Evolutionary conservation across 768 basidiomycete species (phyloP).

Genomic region (Lactifluus piperatus): DNA sequence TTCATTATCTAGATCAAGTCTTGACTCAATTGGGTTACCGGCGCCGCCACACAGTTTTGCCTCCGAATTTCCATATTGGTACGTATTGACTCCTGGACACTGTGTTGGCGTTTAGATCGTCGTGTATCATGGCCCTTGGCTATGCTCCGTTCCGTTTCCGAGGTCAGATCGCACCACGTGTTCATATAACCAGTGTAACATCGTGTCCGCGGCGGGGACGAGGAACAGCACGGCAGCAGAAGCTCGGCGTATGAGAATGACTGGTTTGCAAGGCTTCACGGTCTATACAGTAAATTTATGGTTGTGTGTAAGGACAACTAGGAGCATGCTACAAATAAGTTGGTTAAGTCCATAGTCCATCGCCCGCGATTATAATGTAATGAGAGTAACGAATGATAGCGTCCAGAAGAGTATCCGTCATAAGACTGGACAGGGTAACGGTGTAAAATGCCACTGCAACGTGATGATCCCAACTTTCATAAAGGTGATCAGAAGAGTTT

Average conservation of each 20-base stretch:
- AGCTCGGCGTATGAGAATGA: background rate
- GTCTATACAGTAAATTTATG: background rate
- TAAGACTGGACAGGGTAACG: background rate
- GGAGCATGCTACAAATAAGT: too few relatives aligned
- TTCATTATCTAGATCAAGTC: background rate
- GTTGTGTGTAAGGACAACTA: too few relatives aligned
- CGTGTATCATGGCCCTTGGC: background rate
- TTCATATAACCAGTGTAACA: background rate
- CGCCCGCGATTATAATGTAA: background rate
- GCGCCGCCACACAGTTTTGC: background rate
- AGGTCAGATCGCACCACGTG: background rate
- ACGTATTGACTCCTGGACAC: background rate
- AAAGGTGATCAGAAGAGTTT: background rate
- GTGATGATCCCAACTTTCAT: background rate
- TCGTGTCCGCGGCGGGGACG: background rate
- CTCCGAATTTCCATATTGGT: background rate
- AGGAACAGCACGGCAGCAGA: background rate
- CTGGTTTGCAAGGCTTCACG: background rate
- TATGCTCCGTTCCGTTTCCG: background rate
- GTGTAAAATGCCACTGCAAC: background rate
- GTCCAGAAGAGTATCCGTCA: background rate
- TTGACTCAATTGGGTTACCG: background rate
- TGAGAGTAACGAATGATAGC: background rate
- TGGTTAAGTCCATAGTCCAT: too few relatives aligned
- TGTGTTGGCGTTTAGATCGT: background rate